Conservation (phyloP, 2,329 filamentous ascomycete genomes). For the Achaetomium macrosporum region DNA sequence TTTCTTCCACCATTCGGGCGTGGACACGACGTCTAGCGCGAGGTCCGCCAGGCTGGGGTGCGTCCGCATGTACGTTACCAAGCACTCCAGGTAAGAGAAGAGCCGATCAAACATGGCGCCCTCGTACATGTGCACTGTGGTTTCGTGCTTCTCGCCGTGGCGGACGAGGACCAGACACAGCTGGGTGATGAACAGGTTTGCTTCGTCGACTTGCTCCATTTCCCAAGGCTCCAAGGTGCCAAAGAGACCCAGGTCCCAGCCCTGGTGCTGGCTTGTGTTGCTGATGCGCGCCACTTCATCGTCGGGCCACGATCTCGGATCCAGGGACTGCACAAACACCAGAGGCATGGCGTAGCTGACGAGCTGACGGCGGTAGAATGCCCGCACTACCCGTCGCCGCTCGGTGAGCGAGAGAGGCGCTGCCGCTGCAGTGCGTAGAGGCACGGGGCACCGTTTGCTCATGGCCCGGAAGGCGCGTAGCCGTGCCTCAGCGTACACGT, state of each 20-base stretch:
- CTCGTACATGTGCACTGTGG: not conserved
- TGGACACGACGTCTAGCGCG: too few species aligned
- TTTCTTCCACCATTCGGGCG: too few species aligned
- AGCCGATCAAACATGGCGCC: too few species aligned
- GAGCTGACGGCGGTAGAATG: conserved; percentile 12
- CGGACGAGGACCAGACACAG: not conserved
- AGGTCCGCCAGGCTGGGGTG: too few species aligned
- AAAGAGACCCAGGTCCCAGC: not conserved
- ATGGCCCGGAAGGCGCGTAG: not conserved
- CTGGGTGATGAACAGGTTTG: not conserved
- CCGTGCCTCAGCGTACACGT: not conserved
- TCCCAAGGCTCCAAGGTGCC: not conserved
- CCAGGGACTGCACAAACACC: too few species aligned
- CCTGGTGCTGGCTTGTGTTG: too few species aligned
- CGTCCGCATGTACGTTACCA: too few species aligned
- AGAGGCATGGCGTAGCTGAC: conserved; percentile 9
- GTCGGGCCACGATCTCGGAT: too few species aligned
- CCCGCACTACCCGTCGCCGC: conserved; percentile 5
- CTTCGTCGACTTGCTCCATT: not conserved
- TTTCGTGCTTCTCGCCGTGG: not conserved
- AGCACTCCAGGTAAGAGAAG: too few species aligned
- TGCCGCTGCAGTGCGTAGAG: not conserved
- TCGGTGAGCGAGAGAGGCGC: conserved; percentile 5
- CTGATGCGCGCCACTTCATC: not conserved
- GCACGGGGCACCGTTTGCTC: too few species aligned